These are phyloP conservation scores for Allium sativum DNA, from an alignment of 106 monocot species.

Conservation along the genomic window DNA sequence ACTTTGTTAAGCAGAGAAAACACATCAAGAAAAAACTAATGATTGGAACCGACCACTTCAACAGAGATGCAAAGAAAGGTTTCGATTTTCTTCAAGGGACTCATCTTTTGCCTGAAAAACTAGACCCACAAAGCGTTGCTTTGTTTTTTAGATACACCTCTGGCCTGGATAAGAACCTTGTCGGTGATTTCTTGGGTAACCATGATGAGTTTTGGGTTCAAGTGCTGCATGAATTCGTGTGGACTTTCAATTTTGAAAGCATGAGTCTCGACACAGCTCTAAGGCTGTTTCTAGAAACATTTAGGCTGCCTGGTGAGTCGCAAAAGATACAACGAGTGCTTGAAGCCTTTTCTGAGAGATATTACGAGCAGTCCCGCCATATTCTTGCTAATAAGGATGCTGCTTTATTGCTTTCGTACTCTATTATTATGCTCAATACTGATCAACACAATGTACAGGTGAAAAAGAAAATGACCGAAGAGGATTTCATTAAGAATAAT, in stretches of 20 bases:
- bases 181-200: slow-evolving; percentile 69
- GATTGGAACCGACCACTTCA: slow-evolving; percentile 65
- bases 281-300: slow-evolving; percentile 66
- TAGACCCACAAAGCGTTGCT: slow-evolving; percentile 62
- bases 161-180: slow-evolving; percentile 65
- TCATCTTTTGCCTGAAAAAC: slow-evolving; percentile 70
- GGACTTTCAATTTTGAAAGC: slow-evolving; percentile 62
- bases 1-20: slow-evolving; percentile 46
- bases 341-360: slow-evolving; percentile 74
- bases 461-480: slow-evolving; percentile 78
- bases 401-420: slow-evolving; percentile 59
- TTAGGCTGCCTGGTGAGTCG: slow-evolving; percentile 69
- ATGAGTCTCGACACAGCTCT: slow-evolving; percentile 70
- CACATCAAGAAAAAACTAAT: slow-evolving; percentile 53
- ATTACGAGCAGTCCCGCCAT: slow-evolving; percentile 62
- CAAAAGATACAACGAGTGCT: slow-evolving; percentile 78
- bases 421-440: slow-evolving; percentile 73
- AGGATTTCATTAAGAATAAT: slow-evolving; percentile 70
- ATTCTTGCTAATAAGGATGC: slow-evolving; percentile 67
- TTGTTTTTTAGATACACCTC: slow-evolving; percentile 59
- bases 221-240: slow-evolving; percentile 68
- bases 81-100: slow-evolving; percentile 64
- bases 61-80: slow-evolving; percentile 62
- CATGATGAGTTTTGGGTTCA: slow-evolving; percentile 70
- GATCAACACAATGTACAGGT: slow-evolving; percentile 78